phyloP scores from a whole-genome alignment of 345 rosid species.

The Acer saccharum region DNA sequence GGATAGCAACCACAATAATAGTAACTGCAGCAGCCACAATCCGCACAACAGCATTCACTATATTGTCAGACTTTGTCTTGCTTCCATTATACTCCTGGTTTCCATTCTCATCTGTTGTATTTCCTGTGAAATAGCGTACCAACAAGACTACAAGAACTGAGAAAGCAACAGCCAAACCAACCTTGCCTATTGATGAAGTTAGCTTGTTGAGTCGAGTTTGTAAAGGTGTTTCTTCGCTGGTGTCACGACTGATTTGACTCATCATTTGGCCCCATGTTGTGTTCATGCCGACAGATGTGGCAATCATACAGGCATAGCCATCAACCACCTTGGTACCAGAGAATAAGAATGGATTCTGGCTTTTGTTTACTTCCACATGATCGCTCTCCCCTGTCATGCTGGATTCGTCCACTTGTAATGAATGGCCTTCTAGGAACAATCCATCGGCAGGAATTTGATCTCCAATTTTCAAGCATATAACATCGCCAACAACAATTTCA shows the following conservation, averaged over 20 bases:
- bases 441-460: too few species aligned
- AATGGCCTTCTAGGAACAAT: too few species aligned
- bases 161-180: slow-evolving; percentile 37
- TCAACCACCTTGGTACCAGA: too few species aligned
- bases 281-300: slow-evolving; percentile 27
- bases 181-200: slow-evolving; percentile 35
- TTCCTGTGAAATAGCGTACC: slow-evolving; percentile 46
- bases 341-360: too few species aligned
- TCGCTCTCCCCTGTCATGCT: too few species aligned
- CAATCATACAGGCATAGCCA: too few species aligned
- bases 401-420: too few species aligned
- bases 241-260: slow-evolving; percentile 25
- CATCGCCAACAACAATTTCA: too few species aligned
- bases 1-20: slow-evolving; percentile 3
- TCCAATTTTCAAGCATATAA: too few species aligned
- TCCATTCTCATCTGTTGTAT: slow-evolving; percentile 36
- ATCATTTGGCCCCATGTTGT: slow-evolving; percentile 47
- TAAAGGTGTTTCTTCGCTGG: slow-evolving; percentile 35
- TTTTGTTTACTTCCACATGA: too few species aligned
- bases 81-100: slow-evolving; percentile 24
- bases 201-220: slow-evolving; percentile 44
- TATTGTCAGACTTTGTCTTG: slow-evolving; percentile 25
- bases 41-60: slow-evolving; percentile 29
- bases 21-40: slow-evolving; percentile 48
- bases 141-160: slow-evolving; percentile 36